Base-by-base conservation (phyloP, 345 rosid species). In the Ceriops zippeliana region DNA sequence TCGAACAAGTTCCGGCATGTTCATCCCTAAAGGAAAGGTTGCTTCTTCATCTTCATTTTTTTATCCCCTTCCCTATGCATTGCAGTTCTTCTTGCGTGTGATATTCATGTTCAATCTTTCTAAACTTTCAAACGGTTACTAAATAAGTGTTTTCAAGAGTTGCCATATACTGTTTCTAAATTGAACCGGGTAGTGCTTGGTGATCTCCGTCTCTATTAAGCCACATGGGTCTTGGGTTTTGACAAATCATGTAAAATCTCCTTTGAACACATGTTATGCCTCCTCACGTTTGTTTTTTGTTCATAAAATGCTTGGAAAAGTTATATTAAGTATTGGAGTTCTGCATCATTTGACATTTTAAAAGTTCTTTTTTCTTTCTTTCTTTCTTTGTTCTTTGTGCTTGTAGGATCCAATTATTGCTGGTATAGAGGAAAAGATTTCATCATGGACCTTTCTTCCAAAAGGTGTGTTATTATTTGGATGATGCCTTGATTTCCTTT, bases 391-490 rank as follows among this genome's bases (percentile, higher is more conserved):
- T 66, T 66, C 68, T 56, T 60, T 21, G 19, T 53, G 67, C 19
- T 58, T 71, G 22, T 75, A 91, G 97, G 97, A 93, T 86, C 92
- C 95, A 52, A 89, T 93, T 34, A 82, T 93, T 82, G 82, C 82
- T 28, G 96, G 97, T 59, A 86, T 93, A 70, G 98, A 93, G 75
- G 98, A 89, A 57, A 93, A 93, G 83, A 88, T 93, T 71, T 80
- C 95, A 47, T 82, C 96, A 57, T 93, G 98, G 97, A 86, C 98
- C 34, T 93, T 93, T 73, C 98, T 93, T 62, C 98, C 97, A 67
- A 93, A 88, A 89, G 98, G 96, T 93, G 63, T 54, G 30, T 32
- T 24, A 52, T 70, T 30, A 37, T 38, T 30, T 62, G 27, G 16
- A 46, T 28, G 46, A 6, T 16, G 52, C 34, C 17, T 32, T 52